phyloP scores from a whole-genome alignment of 2,329 filamentous ascomycete genomes.

The Botrytis fragariae region DNA sequence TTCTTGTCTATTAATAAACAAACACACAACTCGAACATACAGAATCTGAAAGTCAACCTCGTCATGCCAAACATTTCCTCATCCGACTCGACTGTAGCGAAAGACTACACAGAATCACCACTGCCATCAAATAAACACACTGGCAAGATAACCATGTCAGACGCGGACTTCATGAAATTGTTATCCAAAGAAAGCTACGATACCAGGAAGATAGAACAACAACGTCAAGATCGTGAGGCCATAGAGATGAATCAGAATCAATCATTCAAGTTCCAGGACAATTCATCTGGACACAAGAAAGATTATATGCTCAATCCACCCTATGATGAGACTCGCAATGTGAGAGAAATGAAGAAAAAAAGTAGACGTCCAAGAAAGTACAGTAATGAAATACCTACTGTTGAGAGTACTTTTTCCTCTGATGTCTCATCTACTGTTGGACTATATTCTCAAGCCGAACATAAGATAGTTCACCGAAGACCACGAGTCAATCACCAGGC shows the following conservation, averaged over 20 bases:
- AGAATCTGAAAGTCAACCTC: neutral
- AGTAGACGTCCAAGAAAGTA: neutral
- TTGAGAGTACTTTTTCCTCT: neutral
- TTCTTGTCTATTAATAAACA: neutral
- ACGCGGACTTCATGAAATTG: neutral
- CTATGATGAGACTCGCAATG: neutral
- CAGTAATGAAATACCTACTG: too few species aligned
- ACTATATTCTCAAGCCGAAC: neutral
- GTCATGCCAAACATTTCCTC: too few species aligned
- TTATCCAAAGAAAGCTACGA: neutral
- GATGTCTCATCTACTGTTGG: neutral
- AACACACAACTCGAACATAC: neutral
- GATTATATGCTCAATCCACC: rapidly evolving
- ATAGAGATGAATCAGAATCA: neutral
- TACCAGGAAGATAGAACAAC: neutral
- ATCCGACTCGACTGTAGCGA: neutral
- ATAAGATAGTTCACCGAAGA: neutral
- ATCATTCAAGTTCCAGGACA: neutral
- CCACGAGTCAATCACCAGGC: neutral
- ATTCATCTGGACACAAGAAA: neutral
- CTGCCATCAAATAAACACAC: rapidly evolving
- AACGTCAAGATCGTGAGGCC: neutral
- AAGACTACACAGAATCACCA: neutral
- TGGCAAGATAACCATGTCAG: neutral
- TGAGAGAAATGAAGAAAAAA: neutral